Evolutionary conservation across 805 yeast genomes (phyloP).

Genomic region (Vanderwaltozyma yarrowii): DNA sequence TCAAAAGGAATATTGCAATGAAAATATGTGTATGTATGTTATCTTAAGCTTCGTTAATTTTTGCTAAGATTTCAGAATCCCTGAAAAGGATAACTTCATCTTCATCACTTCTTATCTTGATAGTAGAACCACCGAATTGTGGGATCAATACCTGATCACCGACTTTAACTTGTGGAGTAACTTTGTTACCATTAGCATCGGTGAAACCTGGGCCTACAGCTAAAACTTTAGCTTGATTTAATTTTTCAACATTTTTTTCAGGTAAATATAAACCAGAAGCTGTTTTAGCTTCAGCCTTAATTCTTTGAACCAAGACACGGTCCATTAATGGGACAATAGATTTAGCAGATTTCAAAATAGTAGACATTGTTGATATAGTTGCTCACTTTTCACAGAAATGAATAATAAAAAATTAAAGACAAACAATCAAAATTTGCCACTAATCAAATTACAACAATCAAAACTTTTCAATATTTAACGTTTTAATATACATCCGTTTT

Average conservation of each 20-base stretch:
- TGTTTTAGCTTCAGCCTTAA: slow-evolving; percentile 84
- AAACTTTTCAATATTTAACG: too few species aligned
- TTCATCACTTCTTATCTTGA: slow-evolving; percentile 72
- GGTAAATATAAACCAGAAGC: slow-evolving; percentile 91
- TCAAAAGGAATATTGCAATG: too few species aligned
- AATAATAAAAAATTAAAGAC: too few species aligned
- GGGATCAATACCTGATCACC: slow-evolving; percentile 96
- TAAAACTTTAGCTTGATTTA: slow-evolving; percentile 82
- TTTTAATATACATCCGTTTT: too few species aligned
- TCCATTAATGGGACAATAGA: slow-evolving; percentile 87
- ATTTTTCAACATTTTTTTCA: slow-evolving; percentile 90
- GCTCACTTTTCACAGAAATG: too few species aligned
- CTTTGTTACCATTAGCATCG: slow-evolving; percentile 62
- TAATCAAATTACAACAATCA: too few species aligned
- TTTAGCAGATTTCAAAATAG: slow-evolving; percentile 72
- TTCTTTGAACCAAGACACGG: slow-evolving; percentile 92
- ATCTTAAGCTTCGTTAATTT: slow-evolving; percentile 46
- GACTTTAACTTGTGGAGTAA: slow-evolving; percentile 64
- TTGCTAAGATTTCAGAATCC: slow-evolving; percentile 92
- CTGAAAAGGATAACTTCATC: slow-evolving; percentile 68
- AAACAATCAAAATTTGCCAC: too few species aligned
- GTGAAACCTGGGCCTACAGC: slow-evolving; percentile 93
- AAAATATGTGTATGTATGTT: too few species aligned
- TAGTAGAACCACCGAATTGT: slow-evolving; percentile 82
- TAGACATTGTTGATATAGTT: slow-evolving; percentile 28